Base-by-base conservation (phyloP, 2,329 filamentous ascomycete genomes). In the Calonectria montana region DNA sequence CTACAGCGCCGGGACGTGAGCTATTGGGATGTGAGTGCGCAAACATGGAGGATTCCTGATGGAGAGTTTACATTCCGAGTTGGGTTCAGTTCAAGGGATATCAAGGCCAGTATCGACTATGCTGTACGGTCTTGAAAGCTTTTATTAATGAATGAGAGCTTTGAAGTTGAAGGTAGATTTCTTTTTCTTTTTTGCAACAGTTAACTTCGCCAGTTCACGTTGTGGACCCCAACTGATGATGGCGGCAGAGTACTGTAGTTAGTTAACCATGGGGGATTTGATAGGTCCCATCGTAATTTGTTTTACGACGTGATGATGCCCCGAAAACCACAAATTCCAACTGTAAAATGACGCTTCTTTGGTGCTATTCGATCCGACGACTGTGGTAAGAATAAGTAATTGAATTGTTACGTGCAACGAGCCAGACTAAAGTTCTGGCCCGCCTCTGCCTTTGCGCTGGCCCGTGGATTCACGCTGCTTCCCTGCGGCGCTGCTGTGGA, bases 361-460 rank as follows among this genome's bases (percentile, higher is more conserved):
- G 2, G 16, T n/a, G 18, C 18, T 21, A 9, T n/a, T 3, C 10
- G 4, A n/a, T n/a, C 4, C 6, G 6, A 43, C 18, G 8, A 23
- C 9, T 9, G n/a, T 10, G 8, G 2, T 18, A 12, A n/a, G 3
- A 23, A 47, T 47, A n/a, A 47, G n/a, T 47, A 7, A 47, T 21
- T 47, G 43, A 21, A 47, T 4, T 23, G 23, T 47, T 23, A 47
- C 43, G 3, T 41, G 18, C 2, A n/a, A n/a, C n/a, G n/a, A n/a
- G n/a, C n/a, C n/a, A n/a, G n/a, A n/a, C n/a, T n/a, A n/a, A n/a
- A 61, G 21, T 21, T 61, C 21, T 61, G 55, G 55, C 55, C 55
- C 6, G 55, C 35, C 2, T 61, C 55, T 4, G 55, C 55, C 2
- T 61, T 61, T 27, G 55, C 35, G 35, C 35, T 61, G 13, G 55